phyloP scores from a whole-genome alignment of 177 flowering plant genomes.

The Vitis hybrid region DNA sequence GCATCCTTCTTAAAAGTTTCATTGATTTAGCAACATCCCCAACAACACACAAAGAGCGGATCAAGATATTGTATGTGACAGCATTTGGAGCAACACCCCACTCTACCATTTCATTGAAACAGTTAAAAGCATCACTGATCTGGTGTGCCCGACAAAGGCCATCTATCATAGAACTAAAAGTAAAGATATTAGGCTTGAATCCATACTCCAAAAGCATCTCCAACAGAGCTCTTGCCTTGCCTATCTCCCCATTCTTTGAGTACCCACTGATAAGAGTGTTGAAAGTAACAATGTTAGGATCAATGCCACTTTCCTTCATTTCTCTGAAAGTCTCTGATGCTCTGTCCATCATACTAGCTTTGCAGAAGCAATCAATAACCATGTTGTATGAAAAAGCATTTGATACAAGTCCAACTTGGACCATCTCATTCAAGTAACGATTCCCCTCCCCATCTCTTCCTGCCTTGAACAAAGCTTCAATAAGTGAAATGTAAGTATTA shows the following conservation, averaged over 20 bases:
- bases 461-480: constrained; percentile 45
- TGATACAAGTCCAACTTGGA: constrained; percentile 48
- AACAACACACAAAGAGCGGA: constrained; percentile 51
- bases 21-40: constrained; percentile 61
- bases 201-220: constrained; percentile 63
- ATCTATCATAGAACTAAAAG: constrained; percentile 77
- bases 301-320: constrained; percentile 54
- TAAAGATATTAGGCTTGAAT: constrained; percentile 65
- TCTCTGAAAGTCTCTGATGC: constrained; percentile 45
- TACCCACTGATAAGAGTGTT: constrained; percentile 75
- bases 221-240: constrained; percentile 53
- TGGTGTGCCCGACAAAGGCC: constrained; percentile 68
- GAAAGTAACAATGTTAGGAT: constrained; percentile 76
- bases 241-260: constrained; percentile 49
- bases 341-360: constrained; percentile 53
- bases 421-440: constrained; percentile 46
- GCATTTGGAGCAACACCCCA: constrained; percentile 80
- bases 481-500: constrained; percentile 46
- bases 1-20: constrained; percentile 58
- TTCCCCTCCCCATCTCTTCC: constrained; percentile 46
- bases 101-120: constrained; percentile 75
- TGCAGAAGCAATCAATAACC: constrained; percentile 76
- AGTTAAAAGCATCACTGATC: constrained; percentile 68
- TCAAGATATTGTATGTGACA: constrained; percentile 67
- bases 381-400: constrained; percentile 66